Conservation (phyloP, 169 alveolate species). For the Plasmodium malariae region DNA sequence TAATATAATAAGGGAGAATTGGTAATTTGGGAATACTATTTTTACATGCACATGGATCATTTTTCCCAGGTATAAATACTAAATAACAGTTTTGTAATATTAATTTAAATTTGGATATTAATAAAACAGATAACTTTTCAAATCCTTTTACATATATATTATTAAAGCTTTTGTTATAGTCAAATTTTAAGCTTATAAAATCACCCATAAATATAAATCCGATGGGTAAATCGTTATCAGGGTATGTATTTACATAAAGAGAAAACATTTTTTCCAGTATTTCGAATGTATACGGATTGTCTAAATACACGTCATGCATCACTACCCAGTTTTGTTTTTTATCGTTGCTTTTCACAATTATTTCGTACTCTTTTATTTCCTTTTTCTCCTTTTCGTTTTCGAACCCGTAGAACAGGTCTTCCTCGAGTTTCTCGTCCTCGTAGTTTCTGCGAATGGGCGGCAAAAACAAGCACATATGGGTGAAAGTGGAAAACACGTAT, state of each 20-base stretch:
- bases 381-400: slow-evolving; percentile 68
- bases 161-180: slow-evolving; percentile 44
- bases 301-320: slow-evolving; percentile 64
- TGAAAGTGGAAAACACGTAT: neutral
- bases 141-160: slow-evolving; percentile 68
- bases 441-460: slow-evolving; percentile 18
- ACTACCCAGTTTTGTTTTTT: slow-evolving; percentile 54
- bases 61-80: slow-evolving; percentile 83
- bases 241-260: slow-evolving; percentile 76
- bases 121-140: slow-evolving; percentile 55
- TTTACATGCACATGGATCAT: slow-evolving; percentile 83
- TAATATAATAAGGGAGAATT: slow-evolving; percentile 76
- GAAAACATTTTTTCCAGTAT: slow-evolving; percentile 53
- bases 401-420: slow-evolving; percentile 44
- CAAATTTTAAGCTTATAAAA: slow-evolving; percentile 74
- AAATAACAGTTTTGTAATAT: slow-evolving; percentile 77
- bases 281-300: slow-evolving; percentile 53
- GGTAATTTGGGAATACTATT: slow-evolving; percentile 83
- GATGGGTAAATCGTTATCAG: slow-evolving; percentile 78
- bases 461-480: no score
- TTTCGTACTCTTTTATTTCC: slow-evolving; percentile 40
- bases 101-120: slow-evolving; percentile 50
- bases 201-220: slow-evolving; percentile 86
- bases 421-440: slow-evolving; percentile 63
- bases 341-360: slow-evolving; percentile 36